Evolutionary conservation across 805 yeast species (phyloP).

Genomic region (Dipodascopsis uninucleata): DNA sequence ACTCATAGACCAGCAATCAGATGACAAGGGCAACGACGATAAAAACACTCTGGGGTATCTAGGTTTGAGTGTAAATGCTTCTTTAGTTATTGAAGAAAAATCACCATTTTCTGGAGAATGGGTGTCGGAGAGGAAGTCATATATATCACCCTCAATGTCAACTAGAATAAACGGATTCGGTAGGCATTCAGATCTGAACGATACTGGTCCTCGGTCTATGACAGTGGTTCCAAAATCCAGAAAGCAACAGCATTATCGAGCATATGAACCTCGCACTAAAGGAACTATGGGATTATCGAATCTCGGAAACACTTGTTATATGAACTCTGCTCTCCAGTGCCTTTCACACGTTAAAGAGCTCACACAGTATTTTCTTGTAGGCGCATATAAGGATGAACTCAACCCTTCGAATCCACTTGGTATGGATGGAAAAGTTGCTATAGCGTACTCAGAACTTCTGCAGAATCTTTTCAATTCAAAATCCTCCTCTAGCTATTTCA

Average conservation of each 20-base stretch:
- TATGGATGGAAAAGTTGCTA: conserved; percentile 74
- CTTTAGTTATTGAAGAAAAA: conserved; percentile 19
- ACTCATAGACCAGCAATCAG: conserved; percentile 3
- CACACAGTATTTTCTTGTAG: conserved; percentile 65
- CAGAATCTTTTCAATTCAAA: conserved; percentile 48
- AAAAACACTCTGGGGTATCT: no score
- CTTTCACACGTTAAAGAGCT: conserved; percentile 81
- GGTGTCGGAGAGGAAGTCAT: conserved; percentile 15
- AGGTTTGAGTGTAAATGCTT: conserved; percentile 8
- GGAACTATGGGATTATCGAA: conserved; percentile 66
- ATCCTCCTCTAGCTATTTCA: conserved; percentile 28
- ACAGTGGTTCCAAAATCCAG: no score
- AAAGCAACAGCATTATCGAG: conserved; percentile 1
- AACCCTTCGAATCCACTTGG: conserved; percentile 82
- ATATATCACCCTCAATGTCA: neutral
- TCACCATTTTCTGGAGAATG: conserved; percentile 8
- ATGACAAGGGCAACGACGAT: conserved; percentile 5
- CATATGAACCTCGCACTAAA: conserved; percentile 6
- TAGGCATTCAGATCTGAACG: neutral
- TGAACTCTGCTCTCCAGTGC: conserved; percentile 93
- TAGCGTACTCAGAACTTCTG: conserved; percentile 66
- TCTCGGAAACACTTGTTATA: conserved; percentile 87
- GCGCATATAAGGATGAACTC: conserved; percentile 59
- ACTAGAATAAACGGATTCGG: neutral
- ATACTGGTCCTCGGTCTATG: neutral